phyloP scores from a whole-genome alignment of 106 monocot species.

The Phalaenopsis equestris region DNA sequence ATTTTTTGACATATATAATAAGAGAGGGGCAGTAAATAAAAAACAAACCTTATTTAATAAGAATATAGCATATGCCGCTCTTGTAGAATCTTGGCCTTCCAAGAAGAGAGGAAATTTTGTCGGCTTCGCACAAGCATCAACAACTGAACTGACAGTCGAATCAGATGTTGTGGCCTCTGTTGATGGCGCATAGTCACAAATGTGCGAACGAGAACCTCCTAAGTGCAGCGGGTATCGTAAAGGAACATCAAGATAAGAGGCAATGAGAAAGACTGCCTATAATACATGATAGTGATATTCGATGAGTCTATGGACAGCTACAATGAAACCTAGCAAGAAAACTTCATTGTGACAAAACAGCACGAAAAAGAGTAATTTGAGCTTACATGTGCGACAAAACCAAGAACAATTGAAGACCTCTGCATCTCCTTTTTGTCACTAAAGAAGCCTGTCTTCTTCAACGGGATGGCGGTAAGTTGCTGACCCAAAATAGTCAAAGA shows the following conservation, averaged over 20 bases:
- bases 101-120: slow-evolving; percentile 85
- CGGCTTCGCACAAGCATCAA: slow-evolving; percentile 21
- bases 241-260: slow-evolving; percentile 74
- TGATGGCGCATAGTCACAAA: slow-evolving; percentile 74
- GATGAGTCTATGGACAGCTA: neutral
- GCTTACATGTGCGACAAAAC: slow-evolving; percentile 97
- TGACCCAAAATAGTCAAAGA: slow-evolving; percentile 63
- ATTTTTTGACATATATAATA: too few relatives aligned
- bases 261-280: slow-evolving; percentile 71
- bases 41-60: slow-evolving; percentile 83
- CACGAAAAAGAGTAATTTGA: neutral
- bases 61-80: slow-evolving; percentile 89
- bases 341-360: neutral
- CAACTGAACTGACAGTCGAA: slow-evolving; percentile 16
- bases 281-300: slow-evolving; percentile 3
- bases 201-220: slow-evolving; percentile 79
- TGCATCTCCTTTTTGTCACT: slow-evolving; percentile 80
- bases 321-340: neutral
- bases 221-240: slow-evolving; percentile 66
- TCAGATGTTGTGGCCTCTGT: slow-evolving; percentile 39
- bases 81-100: slow-evolving; percentile 91
- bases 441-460: slow-evolving; percentile 63
- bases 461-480: slow-evolving; percentile 54
- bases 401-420: slow-evolving; percentile 72
- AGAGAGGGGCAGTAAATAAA: neutral